Evolutionary conservation across 345 rosid species (phyloP).

Genomic region (Pseudoturritis turrita): DNA sequence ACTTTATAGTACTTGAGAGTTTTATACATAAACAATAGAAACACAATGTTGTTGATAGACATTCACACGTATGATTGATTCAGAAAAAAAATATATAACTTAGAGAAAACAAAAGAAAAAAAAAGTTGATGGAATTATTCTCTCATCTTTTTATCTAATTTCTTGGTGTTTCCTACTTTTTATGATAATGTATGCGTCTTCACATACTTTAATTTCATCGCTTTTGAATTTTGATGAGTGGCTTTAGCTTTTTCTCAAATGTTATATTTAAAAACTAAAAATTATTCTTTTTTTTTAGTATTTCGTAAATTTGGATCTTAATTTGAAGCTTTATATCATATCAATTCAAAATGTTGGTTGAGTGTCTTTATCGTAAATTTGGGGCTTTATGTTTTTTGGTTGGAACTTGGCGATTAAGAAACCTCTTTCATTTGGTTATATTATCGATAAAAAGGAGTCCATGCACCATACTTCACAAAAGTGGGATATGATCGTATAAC

Average conservation of each 20-base stretch:
- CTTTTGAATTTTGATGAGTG: conserved; percentile 25
- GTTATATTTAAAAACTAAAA: neutral
- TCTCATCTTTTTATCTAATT: conserved; percentile 6
- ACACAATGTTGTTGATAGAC: neutral
- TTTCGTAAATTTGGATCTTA: conserved; percentile 5
- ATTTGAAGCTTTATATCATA: conserved; percentile 20
- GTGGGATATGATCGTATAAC: conserved; percentile 8
- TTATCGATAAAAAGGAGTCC: conserved; percentile 8
- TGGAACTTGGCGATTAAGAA: conserved; percentile 35
- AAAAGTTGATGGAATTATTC: conserved; percentile 13
- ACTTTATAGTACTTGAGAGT: conserved; percentile 8
- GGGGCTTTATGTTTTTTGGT: conserved; percentile 18
- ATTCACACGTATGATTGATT: conserved; percentile 22
- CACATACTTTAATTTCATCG: conserved; percentile 21
- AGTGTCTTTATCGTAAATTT: conserved; percentile 3
- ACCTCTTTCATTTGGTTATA: conserved; percentile 12
- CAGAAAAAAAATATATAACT: neutral
- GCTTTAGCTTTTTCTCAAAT: conserved; percentile 8
- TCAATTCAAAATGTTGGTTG: conserved; percentile 11
- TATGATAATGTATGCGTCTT: conserved; percentile 29
- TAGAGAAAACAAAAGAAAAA: neutral
- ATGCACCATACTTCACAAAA: conserved; percentile 8
- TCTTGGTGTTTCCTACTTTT: conserved; percentile 24
- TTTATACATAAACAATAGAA: neutral
- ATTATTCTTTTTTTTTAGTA: neutral